Base-by-base conservation (phyloP, 495 filamentous ascomycete genomes). In the Lasiosphaeriaceae sp. region DNA sequence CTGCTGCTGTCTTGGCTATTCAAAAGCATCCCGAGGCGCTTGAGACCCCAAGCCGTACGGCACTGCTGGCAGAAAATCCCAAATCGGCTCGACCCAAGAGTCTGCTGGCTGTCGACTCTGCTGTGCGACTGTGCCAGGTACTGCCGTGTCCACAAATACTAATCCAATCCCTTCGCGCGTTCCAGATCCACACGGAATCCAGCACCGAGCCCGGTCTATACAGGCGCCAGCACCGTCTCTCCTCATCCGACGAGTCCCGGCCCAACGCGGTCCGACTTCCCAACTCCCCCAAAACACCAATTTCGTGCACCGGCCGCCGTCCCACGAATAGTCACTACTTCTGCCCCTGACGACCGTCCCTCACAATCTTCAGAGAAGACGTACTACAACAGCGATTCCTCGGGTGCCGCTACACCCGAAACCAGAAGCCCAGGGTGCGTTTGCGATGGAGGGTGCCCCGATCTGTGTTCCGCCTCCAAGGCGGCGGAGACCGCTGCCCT, bases 181-280 rank as follows among this genome's bases (percentile, higher is more conserved):
- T 56, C 47, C 60, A 78, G 76, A 64, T 72, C 66, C 48, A 69
- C 62, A 57, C 70, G 67, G 62, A 66, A 61, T 64, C 69, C 70
- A 37, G 68, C 62, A 56, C 73, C 74, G 50, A 78, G 73, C 62
- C 74, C 76, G 52, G 58, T 74, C 34, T 72, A 71, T 53, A 73
- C 70, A 35, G 74, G 62, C n/a, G 39, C 12, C 59, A 72, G 61
- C 41, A 66, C 64, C 45, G 62, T 66, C 53, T 72, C 74, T 59
- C 69, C 73, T 61, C 71, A 69, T 49, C 71, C 74, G 51, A 70
- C 74, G 49, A 76, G 70, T 61, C 70, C 68, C 52, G 71, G 71
- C 64, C 70, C 74, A 63, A 71, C 70, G 43, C 63, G 58, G 49
- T 63, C 73, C 35, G 64, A 58, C 55, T 73, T 71, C 53, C 58